A percentile compares a stretch with the other conserved stretches of the same genome.
Conservation (phyloP, 148 eudicot genomes). For the Diospyros lotus region DNA sequence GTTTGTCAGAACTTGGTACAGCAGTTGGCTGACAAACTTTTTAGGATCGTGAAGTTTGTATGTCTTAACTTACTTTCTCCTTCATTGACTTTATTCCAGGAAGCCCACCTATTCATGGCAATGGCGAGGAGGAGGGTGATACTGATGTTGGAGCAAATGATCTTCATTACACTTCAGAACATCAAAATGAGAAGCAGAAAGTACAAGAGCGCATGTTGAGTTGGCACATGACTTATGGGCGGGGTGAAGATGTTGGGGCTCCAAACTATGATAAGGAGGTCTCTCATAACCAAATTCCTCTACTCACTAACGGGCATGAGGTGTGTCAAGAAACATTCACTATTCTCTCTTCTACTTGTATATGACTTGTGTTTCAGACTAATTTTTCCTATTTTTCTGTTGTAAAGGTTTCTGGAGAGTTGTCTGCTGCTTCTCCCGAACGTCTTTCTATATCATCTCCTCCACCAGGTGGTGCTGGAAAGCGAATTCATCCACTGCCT, state of each 20-base stretch:
- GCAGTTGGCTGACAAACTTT: neutral
- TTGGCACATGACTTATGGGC: constrained; percentile 64
- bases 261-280: constrained; percentile 63
- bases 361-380: neutral
- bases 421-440: constrained; percentile 72
- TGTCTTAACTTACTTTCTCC: neutral
- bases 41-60: neutral
- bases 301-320: constrained; percentile 54
- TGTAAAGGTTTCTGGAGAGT: constrained; percentile 62
- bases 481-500: constrained; percentile 32
- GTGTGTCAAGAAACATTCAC: constrained; percentile 20
- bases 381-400: neutral
- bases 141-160: constrained; percentile 40
- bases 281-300: constrained; percentile 44
- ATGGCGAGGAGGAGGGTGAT: constrained; percentile 44
- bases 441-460: constrained; percentile 62
- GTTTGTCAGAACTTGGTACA: neutral
- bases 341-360: neutral
- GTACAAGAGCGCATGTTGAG: constrained; percentile 55
- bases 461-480: constrained; percentile 35
- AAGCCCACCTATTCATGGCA: constrained; percentile 49
- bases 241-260: constrained; percentile 39
- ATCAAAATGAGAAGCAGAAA: constrained; percentile 53
- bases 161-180: constrained; percentile 34
- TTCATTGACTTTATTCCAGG: constrained; percentile 22